Conservation (phyloP, 163 green algal species). For the Scenedesmus sp. region DNA sequence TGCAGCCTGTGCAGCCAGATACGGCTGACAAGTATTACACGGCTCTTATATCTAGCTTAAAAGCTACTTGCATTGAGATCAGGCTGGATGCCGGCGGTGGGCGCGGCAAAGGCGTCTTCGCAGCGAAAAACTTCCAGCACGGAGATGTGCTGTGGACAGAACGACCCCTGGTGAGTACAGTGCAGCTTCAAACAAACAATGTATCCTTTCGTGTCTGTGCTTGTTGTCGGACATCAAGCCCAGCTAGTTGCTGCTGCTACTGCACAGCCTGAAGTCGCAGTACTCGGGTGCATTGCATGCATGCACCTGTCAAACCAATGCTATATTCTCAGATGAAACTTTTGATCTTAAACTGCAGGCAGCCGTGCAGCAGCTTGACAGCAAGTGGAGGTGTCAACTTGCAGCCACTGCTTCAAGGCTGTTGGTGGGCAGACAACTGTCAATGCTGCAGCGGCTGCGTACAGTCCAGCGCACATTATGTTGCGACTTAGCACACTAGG, state of each 20-base stretch:
- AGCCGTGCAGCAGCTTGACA: slow-evolving; percentile 34
- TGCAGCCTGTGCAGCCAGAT: neutral
- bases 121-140: neutral
- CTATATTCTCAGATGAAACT: neutral
- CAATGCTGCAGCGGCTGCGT: neutral
- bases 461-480: neutral
- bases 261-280: neutral
- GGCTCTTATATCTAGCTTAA: neutral
- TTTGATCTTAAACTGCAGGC: neutral
- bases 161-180: slow-evolving; percentile 32
- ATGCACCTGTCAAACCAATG: neutral
- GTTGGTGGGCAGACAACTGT: slow-evolving; percentile 25
- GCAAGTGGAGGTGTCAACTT: slow-evolving; percentile 43
- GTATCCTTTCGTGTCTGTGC: neutral
- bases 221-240: neutral
- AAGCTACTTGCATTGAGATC: slow-evolving; percentile 16
- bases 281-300: neutral
- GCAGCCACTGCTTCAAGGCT: slow-evolving; percentile 45
- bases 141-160: slow-evolving; percentile 37
- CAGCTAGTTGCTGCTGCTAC: neutral
- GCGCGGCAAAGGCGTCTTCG: slow-evolving; percentile 49
- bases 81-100: slow-evolving; percentile 27
- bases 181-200: neutral
- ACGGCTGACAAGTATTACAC: slow-evolving; percentile 28
- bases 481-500: neutral